Evolutionary conservation across 768 basidiomycete species (phyloP).

Genomic region (Leucosporidium yakuticum): DNA sequence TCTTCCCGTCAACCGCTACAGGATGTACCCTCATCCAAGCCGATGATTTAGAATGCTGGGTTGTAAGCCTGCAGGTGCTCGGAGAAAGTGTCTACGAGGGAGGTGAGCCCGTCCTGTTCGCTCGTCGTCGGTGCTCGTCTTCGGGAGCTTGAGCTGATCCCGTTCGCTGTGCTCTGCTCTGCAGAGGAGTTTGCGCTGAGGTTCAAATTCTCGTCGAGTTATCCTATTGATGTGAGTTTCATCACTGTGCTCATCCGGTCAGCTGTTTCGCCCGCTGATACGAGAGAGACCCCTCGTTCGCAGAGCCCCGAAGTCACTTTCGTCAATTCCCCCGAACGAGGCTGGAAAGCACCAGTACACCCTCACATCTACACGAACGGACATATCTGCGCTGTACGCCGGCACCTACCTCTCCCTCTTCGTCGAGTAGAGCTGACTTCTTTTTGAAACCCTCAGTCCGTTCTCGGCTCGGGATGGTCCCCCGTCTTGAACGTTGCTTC

Average conservation of each 20-base stretch:
- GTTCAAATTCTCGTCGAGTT: constrained; percentile 73
- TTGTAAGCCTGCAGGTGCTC: constrained; percentile 70
- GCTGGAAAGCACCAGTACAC: constrained; percentile 63
- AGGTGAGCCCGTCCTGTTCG: constrained; percentile 24
- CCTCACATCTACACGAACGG: constrained; percentile 64
- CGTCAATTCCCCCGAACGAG: constrained; percentile 54
- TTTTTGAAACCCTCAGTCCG: no score
- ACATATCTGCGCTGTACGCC: constrained; percentile 66
- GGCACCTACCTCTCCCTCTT: no score
- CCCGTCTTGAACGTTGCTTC: constrained; percentile 59
- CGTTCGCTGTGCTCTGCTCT: not conserved
- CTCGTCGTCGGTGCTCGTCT: not conserved
- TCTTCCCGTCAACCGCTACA: not conserved
- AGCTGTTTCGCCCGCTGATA: not conserved
- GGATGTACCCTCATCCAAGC: constrained; percentile 50
- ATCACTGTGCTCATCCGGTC: not conserved
- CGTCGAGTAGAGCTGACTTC: no score
- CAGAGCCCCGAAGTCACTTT: constrained; percentile 86
- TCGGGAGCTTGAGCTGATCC: not conserved
- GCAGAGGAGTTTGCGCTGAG: constrained; percentile 43
- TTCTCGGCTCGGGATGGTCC: constrained; percentile 83
- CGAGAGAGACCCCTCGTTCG: not conserved
- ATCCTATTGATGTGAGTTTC: constrained; percentile 56
- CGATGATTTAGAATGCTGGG: constrained; percentile 72
- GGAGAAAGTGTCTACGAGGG: constrained; percentile 70